phyloP scores from a whole-genome alignment of 768 basidiomycete genomes.

The Tricholoma sp. region DNA sequence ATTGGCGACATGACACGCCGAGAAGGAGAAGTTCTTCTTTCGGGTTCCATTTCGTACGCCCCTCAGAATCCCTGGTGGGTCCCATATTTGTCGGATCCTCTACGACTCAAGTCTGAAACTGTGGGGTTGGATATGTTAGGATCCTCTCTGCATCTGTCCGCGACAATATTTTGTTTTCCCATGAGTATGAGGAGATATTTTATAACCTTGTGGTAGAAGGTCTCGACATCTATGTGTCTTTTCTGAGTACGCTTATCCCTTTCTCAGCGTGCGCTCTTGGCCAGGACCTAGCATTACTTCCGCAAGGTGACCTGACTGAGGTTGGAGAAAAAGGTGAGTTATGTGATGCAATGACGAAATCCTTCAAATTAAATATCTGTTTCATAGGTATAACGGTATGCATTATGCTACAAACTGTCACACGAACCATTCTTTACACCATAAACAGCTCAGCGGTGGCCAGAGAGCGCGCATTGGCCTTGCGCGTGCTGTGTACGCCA shows the following conservation, averaged over 20 bases:
- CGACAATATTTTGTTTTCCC: conserved; percentile 90
- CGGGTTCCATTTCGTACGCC: conserved; percentile 75
- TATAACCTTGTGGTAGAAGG: conserved; percentile 82
- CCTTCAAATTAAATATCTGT: background rate
- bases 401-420: conserved; percentile 1
- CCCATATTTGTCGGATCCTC: no score
- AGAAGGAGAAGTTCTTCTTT: conserved; percentile 67
- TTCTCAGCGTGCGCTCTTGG: conserved; percentile 73
- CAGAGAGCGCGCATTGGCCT: conserved; percentile 80
- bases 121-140: conserved; percentile 32
- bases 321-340: conserved; percentile 76
- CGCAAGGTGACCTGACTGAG: conserved; percentile 79
- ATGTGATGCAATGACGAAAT: background rate
- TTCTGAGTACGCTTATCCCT: background rate
- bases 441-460: conserved; percentile 65
- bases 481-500: conserved; percentile 86
- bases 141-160: conserved; percentile 81
- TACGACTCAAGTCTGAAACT: background rate
- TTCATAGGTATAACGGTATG: conserved; percentile 52
- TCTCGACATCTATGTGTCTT: conserved; percentile 17
- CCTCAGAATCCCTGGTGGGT: conserved; percentile 81
- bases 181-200: conserved; percentile 80
- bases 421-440: background rate
- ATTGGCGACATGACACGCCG: conserved; percentile 81
- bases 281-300: conserved; percentile 73